phyloP scores from a whole-genome alignment of 1,284 basidiomycete genomes.

The Athelia sp. region DNA sequence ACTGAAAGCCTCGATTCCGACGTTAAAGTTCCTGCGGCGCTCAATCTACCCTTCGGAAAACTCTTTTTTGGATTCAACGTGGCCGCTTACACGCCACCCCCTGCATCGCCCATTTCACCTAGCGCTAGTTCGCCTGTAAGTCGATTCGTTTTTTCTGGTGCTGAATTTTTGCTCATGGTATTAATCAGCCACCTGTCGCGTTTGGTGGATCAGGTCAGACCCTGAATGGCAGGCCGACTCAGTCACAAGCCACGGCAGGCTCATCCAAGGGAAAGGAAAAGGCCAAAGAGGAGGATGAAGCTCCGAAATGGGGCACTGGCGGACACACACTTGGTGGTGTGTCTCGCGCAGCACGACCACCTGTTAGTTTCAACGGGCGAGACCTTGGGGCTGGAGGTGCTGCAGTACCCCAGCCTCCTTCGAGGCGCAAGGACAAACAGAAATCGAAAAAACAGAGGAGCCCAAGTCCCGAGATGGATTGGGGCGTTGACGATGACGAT shows the following conservation, averaged over 20 bases:
- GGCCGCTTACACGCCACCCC: conserved; percentile 57
- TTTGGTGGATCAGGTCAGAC: conserved; percentile 52
- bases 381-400: conserved; percentile 51
- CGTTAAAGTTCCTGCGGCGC: conserved; percentile 80
- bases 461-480: conserved; percentile 69
- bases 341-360: conserved; percentile 29
- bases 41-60: conserved; percentile 90
- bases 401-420: conserved; percentile 38
- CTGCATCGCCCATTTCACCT: conserved; percentile 15
- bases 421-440: conserved; percentile 25
- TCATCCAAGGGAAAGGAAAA: conserved; percentile 46
- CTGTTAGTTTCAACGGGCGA: conserved; percentile 25
- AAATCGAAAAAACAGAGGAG: conserved; percentile 29
- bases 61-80: conserved; percentile 92
- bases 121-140: conserved; percentile 16
- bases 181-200: conserved; percentile 27
- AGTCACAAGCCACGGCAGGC: conserved; percentile 21
- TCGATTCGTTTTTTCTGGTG: neutral
- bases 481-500: conserved; percentile 73
- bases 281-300: conserved; percentile 18
- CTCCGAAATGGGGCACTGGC: conserved; percentile 51
- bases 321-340: conserved; percentile 45
- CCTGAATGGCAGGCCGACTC: conserved; percentile 40
- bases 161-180: conserved; percentile 12
- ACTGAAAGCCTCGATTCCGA: conserved; percentile 76